Conservation (phyloP, 2,329 filamentous ascomycete species). For the Aspergillus quadricinctus region DNA sequence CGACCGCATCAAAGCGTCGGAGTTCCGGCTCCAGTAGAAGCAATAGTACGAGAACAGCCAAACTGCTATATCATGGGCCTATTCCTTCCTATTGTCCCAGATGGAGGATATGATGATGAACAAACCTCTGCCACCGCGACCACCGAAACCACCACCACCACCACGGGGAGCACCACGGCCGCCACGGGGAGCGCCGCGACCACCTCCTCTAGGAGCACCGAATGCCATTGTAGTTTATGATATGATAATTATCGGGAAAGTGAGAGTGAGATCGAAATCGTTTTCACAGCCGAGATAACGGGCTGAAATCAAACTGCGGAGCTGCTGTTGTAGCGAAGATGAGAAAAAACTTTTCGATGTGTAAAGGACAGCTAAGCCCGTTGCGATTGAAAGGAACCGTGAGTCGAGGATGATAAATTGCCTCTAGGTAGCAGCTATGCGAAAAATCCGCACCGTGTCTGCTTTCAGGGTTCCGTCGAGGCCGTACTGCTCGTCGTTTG, state of each 20-base stretch:
- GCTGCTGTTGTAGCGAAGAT: conserved; percentile 3
- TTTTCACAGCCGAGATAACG: conserved; percentile 7
- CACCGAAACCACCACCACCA: conserved; percentile 27
- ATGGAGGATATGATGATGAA: conserved; percentile 11
- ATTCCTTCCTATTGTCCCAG: conserved; percentile 1
- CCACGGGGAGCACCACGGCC: conserved; percentile 42
- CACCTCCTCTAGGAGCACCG: conserved; percentile 29
- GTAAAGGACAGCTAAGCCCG: conserved; percentile 3
- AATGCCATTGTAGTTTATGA: conserved; percentile 30
- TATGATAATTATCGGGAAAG: conserved; percentile 4
- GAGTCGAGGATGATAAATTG: conserved; percentile 8
- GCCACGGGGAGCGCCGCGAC: conserved; percentile 44
- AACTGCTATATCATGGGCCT: neutral
- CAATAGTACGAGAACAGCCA: neutral
- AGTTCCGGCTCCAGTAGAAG: neutral
- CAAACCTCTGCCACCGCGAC: conserved; percentile 29
- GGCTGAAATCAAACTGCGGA: conserved; percentile 3
- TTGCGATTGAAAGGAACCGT: conserved; percentile 8
- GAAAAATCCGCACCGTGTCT: conserved; percentile 21
- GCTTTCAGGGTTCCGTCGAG: conserved; percentile 28
- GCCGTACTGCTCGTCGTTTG: conserved; percentile 35
- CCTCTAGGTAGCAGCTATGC: conserved; percentile 20
- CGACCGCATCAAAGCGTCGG: neutral
- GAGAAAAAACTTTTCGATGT: conserved; percentile 8
- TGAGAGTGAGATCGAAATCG: conserved; percentile 1